Evolutionary conservation across 208 protist genomes (phyloP), one percentile per base, ranked within the genome.

Genomic region (Polymyxa betae): DNA sequence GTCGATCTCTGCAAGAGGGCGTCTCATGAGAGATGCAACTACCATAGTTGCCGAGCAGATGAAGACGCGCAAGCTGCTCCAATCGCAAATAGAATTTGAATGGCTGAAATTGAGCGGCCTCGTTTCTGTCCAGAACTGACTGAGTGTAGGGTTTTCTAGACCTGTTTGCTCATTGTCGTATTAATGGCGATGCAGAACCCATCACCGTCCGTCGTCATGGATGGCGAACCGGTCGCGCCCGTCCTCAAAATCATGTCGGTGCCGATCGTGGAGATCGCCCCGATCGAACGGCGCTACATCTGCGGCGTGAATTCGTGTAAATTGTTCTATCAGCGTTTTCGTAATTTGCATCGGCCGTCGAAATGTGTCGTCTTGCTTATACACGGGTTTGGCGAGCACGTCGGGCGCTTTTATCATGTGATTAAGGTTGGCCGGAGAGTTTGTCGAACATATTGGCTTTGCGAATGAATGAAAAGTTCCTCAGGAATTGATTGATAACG

Each of bases 231-330:
- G 49, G 49, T 24, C 5, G 24, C 5, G 72, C n/a, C n/a, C n/a
- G n/a, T n/a, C n/a, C 72, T 82, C 72, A 82, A 82, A n/a, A 82
- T 82, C n/a, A 82, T 45, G 40, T 82, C 72, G n/a, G 72, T 82
- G 40, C 72, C 72, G 72, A 82, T 35, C 40, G 72, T 82, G 16
- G 72, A 82, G 5, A 82, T 82, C 5, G 5, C 72, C 5, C 72
- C 72, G 16, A 35, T 82, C 72, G 72, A 82, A 43, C 5, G 72
- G 35, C 72, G 72, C 5, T 82, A 82, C n/a, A 82, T 82, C n/a
- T 43, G n/a, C 72, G 72, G 72, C 16, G 72, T 82, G 35, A 82
- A 82, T 35, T 35, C 72, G 16, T 82, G 72, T n/a, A 82, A 82
- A 35, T n/a, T 82, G 72, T 82, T 82, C 72, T 82, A 82, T n/a